These are phyloP conservation scores for Talaromyces albobiverticillius DNA, from an alignment of 2,329 filamentous ascomycete species.

Conservation along the genomic window DNA sequence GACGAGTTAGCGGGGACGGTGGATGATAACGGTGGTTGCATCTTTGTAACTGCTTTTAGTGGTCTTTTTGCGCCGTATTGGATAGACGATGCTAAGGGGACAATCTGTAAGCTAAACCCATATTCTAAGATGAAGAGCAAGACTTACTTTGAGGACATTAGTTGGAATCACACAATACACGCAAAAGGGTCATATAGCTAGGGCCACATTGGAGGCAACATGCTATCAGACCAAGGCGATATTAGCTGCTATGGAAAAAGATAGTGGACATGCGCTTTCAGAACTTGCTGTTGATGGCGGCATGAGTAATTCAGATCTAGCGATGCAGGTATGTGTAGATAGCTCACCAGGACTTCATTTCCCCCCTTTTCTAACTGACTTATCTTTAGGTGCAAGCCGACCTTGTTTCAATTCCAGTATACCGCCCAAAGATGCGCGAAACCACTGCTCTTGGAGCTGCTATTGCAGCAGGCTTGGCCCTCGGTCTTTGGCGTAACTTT, in stretches of 20 bases:
- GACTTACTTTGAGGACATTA: constrained; percentile 24
- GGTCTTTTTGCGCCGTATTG: constrained; percentile 91
- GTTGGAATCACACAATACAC: constrained; percentile 84
- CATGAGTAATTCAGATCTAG: constrained; percentile 81
- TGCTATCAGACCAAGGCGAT: constrained; percentile 93
- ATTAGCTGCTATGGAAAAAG: constrained; percentile 86
- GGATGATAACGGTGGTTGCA: constrained; percentile 75
- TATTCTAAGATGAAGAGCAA: constrained; percentile 5
- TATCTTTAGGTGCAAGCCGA: constrained; percentile 69
- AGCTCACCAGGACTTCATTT: constrained; percentile 15
- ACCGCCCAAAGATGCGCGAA: constrained; percentile 81
- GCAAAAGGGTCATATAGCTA: constrained; percentile 78
- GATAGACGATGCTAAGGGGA: constrained; percentile 92
- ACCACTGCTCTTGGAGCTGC: constrained; percentile 82
- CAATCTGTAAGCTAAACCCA: constrained; percentile 59
- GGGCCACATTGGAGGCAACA: constrained; percentile 84
- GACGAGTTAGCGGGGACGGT: constrained; percentile 63
- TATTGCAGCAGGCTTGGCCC: constrained; percentile 79
- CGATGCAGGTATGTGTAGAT: constrained; percentile 64
- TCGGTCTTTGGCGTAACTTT: constrained; percentile 72
- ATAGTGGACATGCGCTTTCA: constrained; percentile 73
- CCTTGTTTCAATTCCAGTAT: constrained; percentile 74
- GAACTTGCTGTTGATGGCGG: constrained; percentile 83
- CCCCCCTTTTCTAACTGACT: constrained; percentile 7
- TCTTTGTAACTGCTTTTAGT: constrained; percentile 87